Evolutionary conservation across 352 stramenopile species (phyloP), one percentile per base, ranked within the genome.

Genomic region (Phytophthora parvispora): DNA sequence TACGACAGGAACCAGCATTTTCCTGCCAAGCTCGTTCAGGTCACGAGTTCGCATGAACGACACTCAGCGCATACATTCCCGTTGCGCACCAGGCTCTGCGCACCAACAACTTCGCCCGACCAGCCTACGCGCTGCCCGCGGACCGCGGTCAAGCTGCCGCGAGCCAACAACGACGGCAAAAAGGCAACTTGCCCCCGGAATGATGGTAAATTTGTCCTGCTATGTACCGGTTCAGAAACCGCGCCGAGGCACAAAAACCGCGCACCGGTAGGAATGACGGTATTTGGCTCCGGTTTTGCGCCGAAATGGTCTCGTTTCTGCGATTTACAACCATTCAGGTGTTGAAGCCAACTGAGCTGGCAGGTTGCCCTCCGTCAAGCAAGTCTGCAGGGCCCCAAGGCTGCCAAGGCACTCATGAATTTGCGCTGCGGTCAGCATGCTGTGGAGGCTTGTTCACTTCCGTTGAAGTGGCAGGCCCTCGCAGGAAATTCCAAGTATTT

Each of bases 341-440:
- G 47, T 70, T 71, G 64, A 71, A 67, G 64, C 56, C 56, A 71
- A 42, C 12, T 52, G 51, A 68, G 18, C 36, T 20, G 55, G 36
- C 43, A 52, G 12, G 45, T 51, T 51, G 45, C 22, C 45, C 12
- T 22, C 8, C 40, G 42, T 10, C 10, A 10, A 36, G 31, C 36
- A 15, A 60, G 53, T 52, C 59, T 53, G 4, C 16, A 31, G n/a
- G n/a, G n/a, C n/a, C 6, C 13, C 25, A 22, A 52, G 38, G 16
- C 31, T 9, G 36, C 28, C 28, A 40, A 13, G 49, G 36, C 55
- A 71, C 16, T 71, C 47, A 67, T 71, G 64, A 71, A 71, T 57
- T 66, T 65, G 48, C 27, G 25, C 32, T 40, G 16, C 4, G 15
- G 22, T 4, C 40, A 68, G 24, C 60, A 56, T n/a, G 25, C 47